These are phyloP conservation scores for Brassica incana DNA, from an alignment of 345 rosid species.

Conservation along the genomic window DNA sequence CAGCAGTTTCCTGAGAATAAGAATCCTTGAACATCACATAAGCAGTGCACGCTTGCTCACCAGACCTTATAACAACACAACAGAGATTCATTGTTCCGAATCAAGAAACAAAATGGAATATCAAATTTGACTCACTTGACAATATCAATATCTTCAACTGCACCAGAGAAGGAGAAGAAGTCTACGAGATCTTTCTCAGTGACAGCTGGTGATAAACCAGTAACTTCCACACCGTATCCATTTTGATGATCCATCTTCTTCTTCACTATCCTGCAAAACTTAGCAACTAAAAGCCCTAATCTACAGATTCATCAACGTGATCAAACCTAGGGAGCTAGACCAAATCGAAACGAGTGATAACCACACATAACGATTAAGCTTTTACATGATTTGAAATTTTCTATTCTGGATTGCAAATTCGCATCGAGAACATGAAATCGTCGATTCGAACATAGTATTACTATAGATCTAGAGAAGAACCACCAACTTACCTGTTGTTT, in stretches of 20 bases:
- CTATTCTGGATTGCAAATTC: neutral
- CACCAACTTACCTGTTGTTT: slow-evolving; percentile 18
- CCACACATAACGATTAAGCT: neutral
- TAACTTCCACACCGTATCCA: slow-evolving; percentile 62
- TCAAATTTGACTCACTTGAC: slow-evolving; percentile 43
- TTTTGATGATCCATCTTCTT: slow-evolving; percentile 50
- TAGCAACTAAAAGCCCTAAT: neutral
- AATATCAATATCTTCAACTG: slow-evolving; percentile 60
- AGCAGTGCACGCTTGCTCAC: slow-evolving; percentile 48
- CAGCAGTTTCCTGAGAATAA: slow-evolving; percentile 79
- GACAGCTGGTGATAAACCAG: slow-evolving; percentile 65
- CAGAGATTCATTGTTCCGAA: neutral
- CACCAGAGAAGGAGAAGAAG: slow-evolving; percentile 74
- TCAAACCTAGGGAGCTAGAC: slow-evolving; percentile 2
- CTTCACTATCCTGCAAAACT: neutral
- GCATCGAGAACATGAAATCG: slow-evolving; percentile 1
- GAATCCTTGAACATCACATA: slow-evolving; percentile 81
- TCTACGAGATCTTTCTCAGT: slow-evolving; percentile 66
- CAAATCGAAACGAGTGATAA: neutral
- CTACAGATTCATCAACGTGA: neutral
- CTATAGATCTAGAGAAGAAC: neutral
- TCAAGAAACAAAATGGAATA: neutral
- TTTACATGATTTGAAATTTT: neutral
- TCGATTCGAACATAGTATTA: neutral
- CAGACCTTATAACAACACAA: slow-evolving; percentile 26